phyloP scores from a whole-genome alignment of 768 basidiomycete genomes.

The Coprinopsis marcescibilis region DNA sequence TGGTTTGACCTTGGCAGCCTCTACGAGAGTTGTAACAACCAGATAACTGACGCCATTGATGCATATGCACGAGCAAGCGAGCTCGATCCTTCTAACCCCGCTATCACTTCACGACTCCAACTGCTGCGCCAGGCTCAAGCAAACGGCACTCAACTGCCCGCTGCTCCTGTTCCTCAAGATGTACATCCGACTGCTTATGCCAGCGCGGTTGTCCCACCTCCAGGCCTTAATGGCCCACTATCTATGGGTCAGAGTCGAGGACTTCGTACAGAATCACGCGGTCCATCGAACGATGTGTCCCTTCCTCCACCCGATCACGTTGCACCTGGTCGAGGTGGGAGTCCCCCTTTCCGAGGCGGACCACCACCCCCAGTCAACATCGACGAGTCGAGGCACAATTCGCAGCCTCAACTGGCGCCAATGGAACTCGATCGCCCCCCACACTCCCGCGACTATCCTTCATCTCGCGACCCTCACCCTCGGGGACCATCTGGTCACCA shows the following conservation, averaged over 20 bases:
- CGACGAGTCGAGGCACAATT: conserved; percentile 67
- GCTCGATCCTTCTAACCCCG: conserved; percentile 80
- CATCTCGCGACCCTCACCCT: conserved; percentile 34
- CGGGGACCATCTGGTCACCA: conserved; percentile 55
- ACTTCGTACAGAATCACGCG: conserved; percentile 65
- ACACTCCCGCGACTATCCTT: conserved; percentile 50
- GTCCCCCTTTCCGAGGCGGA: conserved; percentile 75
- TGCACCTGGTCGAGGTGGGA: conserved; percentile 6
- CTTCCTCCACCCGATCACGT: conserved; percentile 40
- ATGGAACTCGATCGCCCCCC: conserved; percentile 68
- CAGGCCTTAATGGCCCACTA: conserved; percentile 58
- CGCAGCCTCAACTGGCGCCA: conserved; percentile 70
- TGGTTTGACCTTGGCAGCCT: conserved; percentile 97
- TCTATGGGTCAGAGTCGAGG: conserved; percentile 49
- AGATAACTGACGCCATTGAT: conserved; percentile 97
- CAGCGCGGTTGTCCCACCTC: conserved; percentile 66
- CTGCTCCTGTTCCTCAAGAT: conserved; percentile 90
- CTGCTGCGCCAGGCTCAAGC: conserved; percentile 76
- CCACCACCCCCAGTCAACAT: conserved; percentile 78
- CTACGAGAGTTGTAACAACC: conserved; percentile 98
- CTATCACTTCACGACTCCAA: conserved; percentile 76
- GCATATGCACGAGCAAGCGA: conserved; percentile 95
- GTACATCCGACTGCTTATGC: conserved; percentile 96
- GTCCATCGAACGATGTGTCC: conserved; percentile 48
- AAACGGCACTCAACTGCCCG: conserved; percentile 69